These are phyloP conservation scores for Ceratocystis alfenasii DNA, from an alignment of 2,329 filamentous ascomycete genomes.

Conservation along the genomic window DNA sequence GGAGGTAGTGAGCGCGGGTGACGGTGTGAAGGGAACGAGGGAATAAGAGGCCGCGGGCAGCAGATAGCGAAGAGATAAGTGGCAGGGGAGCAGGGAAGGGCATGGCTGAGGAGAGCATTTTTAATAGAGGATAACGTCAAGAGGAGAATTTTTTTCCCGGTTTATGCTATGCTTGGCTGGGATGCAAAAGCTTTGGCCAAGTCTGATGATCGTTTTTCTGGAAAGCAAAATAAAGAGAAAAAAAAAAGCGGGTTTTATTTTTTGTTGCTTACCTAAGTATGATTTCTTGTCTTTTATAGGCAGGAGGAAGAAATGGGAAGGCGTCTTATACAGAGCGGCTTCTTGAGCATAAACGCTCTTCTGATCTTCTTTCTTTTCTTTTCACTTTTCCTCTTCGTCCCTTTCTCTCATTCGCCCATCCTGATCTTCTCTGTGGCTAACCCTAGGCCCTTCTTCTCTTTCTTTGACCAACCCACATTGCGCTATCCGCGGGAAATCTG, in stretches of 20 bases:
- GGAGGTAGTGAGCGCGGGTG: neutral
- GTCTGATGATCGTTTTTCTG: neutral
- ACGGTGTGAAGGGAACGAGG: neutral
- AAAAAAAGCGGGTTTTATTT: too few species aligned
- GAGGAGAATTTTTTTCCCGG: too few species aligned
- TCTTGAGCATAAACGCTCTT: neutral
- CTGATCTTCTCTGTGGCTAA: neutral
- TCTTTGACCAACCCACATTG: neutral
- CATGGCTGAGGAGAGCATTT: too few species aligned
- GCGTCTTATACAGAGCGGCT: too few species aligned
- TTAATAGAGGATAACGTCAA: too few species aligned
- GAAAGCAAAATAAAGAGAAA: too few species aligned
- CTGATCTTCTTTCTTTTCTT: neutral
- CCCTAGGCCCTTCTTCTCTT: neutral
- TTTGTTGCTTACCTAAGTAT: too few species aligned
- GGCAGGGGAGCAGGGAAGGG: too few species aligned
- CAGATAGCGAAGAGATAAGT: neutral
- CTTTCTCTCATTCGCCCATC: neutral
- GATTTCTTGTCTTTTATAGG: too few species aligned
- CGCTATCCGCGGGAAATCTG: conserved; percentile 7
- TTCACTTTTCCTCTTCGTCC: neutral
- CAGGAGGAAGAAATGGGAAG: too few species aligned
- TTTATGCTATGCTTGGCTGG: neutral
- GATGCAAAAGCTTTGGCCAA: neutral
- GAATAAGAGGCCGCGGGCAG: neutral